phyloP scores from a whole-genome alignment of 1,284 basidiomycete species.

The Melampsora americana region DNA sequence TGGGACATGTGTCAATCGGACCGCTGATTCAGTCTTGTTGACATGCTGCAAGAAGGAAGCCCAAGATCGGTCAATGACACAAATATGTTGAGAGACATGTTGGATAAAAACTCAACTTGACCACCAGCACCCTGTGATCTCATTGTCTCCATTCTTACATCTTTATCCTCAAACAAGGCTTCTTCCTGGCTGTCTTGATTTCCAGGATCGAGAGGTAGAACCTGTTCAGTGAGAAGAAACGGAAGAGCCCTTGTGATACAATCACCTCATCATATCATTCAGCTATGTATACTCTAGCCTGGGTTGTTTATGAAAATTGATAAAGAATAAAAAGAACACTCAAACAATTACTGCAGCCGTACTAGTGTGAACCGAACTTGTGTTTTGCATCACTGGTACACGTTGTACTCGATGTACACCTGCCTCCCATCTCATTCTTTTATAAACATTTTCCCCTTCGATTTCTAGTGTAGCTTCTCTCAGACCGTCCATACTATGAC shows the following conservation, averaged over 20 bases:
- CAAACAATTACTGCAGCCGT: conserved; percentile 81
- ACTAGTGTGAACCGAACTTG: conserved; percentile 85
- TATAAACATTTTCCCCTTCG: conserved; percentile 73
- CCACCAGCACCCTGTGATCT: conserved; percentile 90
- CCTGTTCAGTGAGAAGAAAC: conserved; percentile 57
- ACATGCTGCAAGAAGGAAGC: conserved; percentile 67
- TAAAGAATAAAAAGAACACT: conserved; percentile 28
- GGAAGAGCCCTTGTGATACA: neutral
- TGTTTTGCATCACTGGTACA: conserved; percentile 81
- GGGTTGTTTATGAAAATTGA: too few species aligned
- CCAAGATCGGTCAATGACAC: neutral
- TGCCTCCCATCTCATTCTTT: conserved; percentile 78
- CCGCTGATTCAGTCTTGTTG: conserved; percentile 97
- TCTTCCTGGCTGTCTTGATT: conserved; percentile 53
- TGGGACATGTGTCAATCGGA: conserved; percentile 89
- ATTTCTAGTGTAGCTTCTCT: conserved; percentile 82
- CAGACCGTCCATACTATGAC: conserved; percentile 62
- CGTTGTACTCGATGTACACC: conserved; percentile 95
- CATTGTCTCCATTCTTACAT: conserved; percentile 89
- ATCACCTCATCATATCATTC: neutral
- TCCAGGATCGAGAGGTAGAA: conserved; percentile 65
- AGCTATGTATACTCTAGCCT: neutral
- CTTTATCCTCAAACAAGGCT: conserved; percentile 71
- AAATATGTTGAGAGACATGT: too few species aligned
- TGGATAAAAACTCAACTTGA: conserved; percentile 61